A percentile compares a stretch with the other conserved stretches of the same genome.
Conservation (phyloP, 2,329 filamentous ascomycete genomes). For the Paraphaeosphaeria minitans region DNA sequence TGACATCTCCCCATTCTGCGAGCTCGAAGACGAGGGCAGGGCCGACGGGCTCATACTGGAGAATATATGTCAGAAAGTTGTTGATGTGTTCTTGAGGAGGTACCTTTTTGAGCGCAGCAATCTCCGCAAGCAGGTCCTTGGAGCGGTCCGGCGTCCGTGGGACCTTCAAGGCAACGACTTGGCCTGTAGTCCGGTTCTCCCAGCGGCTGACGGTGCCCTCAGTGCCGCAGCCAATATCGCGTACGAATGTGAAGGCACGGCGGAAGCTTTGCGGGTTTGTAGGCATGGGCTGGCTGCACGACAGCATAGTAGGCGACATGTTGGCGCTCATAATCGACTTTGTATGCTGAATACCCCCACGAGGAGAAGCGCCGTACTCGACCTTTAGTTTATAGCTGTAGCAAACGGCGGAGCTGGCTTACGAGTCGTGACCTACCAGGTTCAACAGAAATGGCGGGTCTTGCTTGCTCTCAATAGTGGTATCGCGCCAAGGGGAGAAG, state of each 20-base stretch:
- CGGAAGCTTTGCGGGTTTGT: background rate
- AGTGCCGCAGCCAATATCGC: background rate
- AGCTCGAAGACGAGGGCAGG: constrained; percentile 29
- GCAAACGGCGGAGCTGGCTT: background rate
- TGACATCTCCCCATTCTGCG: constrained; percentile 26
- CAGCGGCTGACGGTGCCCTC: background rate
- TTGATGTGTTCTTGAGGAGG: constrained; percentile 20
- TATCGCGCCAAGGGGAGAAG: background rate
- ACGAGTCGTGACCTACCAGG: background rate
- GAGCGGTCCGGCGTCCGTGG: background rate
- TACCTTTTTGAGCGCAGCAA: background rate
- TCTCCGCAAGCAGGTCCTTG: background rate
- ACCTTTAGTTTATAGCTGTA: background rate
- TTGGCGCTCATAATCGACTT: background rate
- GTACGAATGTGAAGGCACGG: background rate
- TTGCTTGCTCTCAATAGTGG: background rate
- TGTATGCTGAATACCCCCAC: too few species aligned
- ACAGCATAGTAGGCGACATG: background rate
- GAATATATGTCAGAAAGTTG: constrained; percentile 12
- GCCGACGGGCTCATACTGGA: constrained; percentile 2
- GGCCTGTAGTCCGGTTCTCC: background rate
- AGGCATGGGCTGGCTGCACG: background rate
- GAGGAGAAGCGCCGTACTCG: too few species aligned
- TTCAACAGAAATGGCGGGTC: background rate
- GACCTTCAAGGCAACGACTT: constrained; percentile 1